These are phyloP conservation scores for Cephaloascus albidus DNA, from an alignment of 805 yeast species.

Conservation along the genomic window DNA sequence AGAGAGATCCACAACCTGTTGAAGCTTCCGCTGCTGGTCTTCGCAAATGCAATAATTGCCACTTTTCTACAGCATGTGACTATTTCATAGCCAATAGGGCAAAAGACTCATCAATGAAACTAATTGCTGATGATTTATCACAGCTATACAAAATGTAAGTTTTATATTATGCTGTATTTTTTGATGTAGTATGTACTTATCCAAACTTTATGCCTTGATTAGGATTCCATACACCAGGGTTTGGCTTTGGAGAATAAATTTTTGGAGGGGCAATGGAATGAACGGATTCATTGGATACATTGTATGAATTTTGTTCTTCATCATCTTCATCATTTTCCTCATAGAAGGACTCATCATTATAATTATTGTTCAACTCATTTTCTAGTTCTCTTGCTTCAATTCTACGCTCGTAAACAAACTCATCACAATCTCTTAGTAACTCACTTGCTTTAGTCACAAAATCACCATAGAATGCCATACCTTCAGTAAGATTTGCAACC, in stretches of 20 bases:
- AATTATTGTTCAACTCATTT: slow-evolving; percentile 1
- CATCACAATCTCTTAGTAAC: slow-evolving; percentile 39
- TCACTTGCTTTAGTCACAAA: slow-evolving; percentile 36
- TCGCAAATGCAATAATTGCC: background rate
- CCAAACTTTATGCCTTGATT: slow-evolving; percentile 1
- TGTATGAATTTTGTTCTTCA: too few species aligned
- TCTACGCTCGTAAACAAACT: slow-evolving; percentile 40
- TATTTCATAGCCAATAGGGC: background rate
- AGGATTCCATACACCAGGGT: slow-evolving; percentile 1
- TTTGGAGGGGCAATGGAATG: background rate
- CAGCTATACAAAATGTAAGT: too few species aligned
- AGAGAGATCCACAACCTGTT: slow-evolving; percentile 36
- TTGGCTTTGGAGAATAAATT: background rate
- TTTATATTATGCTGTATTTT: too few species aligned
- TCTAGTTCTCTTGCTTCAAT: slow-evolving; percentile 46
- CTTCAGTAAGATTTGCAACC: slow-evolving; percentile 53
- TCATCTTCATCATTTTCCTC: background rate
- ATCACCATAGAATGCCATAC: slow-evolving; percentile 60
- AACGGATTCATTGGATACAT: too few species aligned
- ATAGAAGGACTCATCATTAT: background rate
- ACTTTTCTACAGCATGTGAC: background rate
- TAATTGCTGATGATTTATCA: too few species aligned
- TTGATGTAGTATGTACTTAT: too few species aligned
- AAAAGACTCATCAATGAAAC: background rate
- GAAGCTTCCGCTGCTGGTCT: slow-evolving; percentile 3